Conservation (phyloP, 169 alveolate species). For the Plasmodium vinckei region DNA sequence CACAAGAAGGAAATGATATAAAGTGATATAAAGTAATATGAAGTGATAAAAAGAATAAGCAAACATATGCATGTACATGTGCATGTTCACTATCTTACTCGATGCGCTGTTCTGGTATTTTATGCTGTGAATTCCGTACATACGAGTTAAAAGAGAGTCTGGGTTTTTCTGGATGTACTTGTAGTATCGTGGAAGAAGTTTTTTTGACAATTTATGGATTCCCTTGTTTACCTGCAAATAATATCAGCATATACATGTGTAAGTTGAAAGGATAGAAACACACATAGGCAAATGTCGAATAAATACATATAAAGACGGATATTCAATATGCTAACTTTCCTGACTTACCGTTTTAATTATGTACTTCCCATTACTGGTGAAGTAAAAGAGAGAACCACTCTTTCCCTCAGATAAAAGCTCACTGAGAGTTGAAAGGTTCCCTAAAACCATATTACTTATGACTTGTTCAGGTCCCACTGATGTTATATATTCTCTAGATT, state of each 20-base stretch:
- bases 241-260: neutral
- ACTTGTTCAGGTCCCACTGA: constrained; percentile 98
- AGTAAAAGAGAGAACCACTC: constrained; percentile 97
- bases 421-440: constrained; percentile 94
- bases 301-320: too few relatives aligned
- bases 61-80: too few relatives aligned
- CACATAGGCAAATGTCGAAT: neutral
- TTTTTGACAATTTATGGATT: constrained; percentile 21
- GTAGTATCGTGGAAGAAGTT: constrained; percentile 58
- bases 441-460: constrained; percentile 94
- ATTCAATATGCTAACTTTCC: too few relatives aligned
- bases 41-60: neutral
- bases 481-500: constrained; percentile 92
- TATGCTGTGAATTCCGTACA: constrained; percentile 94
- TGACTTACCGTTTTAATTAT: constrained; percentile 83
- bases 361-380: constrained; percentile 93
- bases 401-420: constrained; percentile 96
- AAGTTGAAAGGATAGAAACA: neutral
- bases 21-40: neutral
- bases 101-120: constrained; percentile 59
- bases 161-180: constrained; percentile 81
- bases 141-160: constrained; percentile 87
- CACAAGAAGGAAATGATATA: constrained; percentile 5
- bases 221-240: constrained; percentile 27
- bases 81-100: constrained; percentile 3